These are phyloP conservation scores for Rhynchosporium secalis DNA, from an alignment of 2,329 filamentous ascomycete genomes.

Conservation along the genomic window DNA sequence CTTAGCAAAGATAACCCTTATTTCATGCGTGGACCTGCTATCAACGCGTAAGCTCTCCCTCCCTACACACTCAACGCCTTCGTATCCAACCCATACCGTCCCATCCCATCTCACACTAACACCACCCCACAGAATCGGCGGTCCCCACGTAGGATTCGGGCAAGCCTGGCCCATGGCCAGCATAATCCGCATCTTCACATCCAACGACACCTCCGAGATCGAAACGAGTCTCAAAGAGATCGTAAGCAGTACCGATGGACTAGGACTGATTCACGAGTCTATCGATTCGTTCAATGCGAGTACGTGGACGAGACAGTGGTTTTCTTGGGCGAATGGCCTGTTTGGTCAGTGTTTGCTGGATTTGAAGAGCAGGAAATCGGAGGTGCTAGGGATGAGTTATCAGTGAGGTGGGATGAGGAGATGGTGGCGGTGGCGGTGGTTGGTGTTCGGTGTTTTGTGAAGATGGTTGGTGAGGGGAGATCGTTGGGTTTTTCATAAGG, in stretches of 20 bases:
- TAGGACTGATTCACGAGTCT: conserved; percentile 52
- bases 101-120: conserved; percentile 44
- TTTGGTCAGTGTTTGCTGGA: conserved; percentile 82
- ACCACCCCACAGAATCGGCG: conserved; percentile 61
- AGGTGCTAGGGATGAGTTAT: conserved; percentile 55
- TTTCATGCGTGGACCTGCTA: conserved; percentile 54
- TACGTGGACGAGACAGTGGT: conserved; percentile 53
- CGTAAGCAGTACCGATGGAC: conserved; percentile 32
- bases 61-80: conserved; percentile 48
- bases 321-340: conserved; percentile 87
- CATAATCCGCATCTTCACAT: conserved; percentile 54
- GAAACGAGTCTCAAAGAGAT: conserved; percentile 34
- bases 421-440: no score
- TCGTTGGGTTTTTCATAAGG: no score
- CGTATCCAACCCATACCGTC: conserved; percentile 38
- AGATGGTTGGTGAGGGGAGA: no score
- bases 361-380: conserved; percentile 70
- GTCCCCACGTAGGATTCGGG: conserved; percentile 61
- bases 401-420: conserved; percentile 38
- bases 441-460: no score
- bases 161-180: conserved; percentile 56
- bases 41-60: conserved; percentile 53
- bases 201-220: conserved; percentile 41
- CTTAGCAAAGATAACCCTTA: conserved; percentile 78
- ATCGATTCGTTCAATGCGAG: conserved; percentile 46